phyloP scores from a whole-genome alignment of 306 rosid species.

The Cicer pinnatifidum region DNA sequence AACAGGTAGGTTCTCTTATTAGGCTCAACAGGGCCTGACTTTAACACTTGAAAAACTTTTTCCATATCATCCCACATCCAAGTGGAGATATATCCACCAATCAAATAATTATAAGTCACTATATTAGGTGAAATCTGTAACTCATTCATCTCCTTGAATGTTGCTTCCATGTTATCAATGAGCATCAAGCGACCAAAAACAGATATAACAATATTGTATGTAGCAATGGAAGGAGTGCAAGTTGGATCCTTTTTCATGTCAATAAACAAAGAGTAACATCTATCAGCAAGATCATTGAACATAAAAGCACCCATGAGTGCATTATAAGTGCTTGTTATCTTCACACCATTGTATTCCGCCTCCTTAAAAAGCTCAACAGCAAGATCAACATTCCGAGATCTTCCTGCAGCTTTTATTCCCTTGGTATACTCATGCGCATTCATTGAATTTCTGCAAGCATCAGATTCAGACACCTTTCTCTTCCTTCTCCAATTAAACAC shows the following conservation, averaged over 20 bases:
- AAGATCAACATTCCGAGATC: slow-evolving; percentile 57
- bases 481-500: slow-evolving; percentile 74
- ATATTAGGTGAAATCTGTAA: slow-evolving; percentile 48
- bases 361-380: slow-evolving; percentile 65
- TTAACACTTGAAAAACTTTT: slow-evolving; percentile 57
- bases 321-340: slow-evolving; percentile 65
- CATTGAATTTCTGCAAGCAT: slow-evolving; percentile 42
- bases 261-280: slow-evolving; percentile 62
- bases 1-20: slow-evolving; percentile 54
- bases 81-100: slow-evolving; percentile 73
- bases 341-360: slow-evolving; percentile 57
- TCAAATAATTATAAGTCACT: slow-evolving; percentile 67
- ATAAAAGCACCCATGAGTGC: slow-evolving; percentile 75
- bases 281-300: slow-evolving; percentile 62
- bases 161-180: slow-evolving; percentile 73
- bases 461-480: slow-evolving; percentile 42
- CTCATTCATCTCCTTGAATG: slow-evolving; percentile 55
- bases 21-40: slow-evolving; percentile 57
- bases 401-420: slow-evolving; percentile 70
- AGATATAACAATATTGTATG: slow-evolving; percentile 52
- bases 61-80: slow-evolving; percentile 91
- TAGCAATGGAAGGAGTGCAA: slow-evolving; percentile 56
- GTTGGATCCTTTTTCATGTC: slow-evolving; percentile 61
- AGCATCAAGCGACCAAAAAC: slow-evolving; percentile 72
- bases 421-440: slow-evolving; percentile 59